A percentile compares a stretch with the other conserved stretches of the same genome.
phyloP scores from a whole-genome alignment of 805 yeast genomes.

The Saturnispora silvae region DNA sequence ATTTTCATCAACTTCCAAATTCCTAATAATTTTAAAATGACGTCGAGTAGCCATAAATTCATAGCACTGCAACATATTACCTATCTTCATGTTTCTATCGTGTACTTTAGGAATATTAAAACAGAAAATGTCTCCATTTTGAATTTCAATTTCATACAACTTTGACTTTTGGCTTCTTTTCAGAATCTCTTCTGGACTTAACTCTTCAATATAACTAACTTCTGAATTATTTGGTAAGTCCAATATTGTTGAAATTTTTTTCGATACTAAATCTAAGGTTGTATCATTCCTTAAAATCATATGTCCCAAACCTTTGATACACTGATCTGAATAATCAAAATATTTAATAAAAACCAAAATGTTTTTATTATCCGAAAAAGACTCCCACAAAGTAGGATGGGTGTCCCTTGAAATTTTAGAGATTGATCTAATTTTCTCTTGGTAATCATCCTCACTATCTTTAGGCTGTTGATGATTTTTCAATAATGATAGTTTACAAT shows the following conservation, averaged over 20 bases:
- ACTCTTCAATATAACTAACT: slow-evolving; percentile 46
- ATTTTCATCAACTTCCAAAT: slow-evolving; percentile 30
- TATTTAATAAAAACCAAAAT: slow-evolving; percentile 45
- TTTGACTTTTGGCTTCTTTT: slow-evolving; percentile 29
- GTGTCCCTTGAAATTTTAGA: slow-evolving; percentile 5
- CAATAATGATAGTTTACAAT: slow-evolving; percentile 13
- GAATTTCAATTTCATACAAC: slow-evolving; percentile 47
- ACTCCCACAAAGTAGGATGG: slow-evolving; percentile 15
- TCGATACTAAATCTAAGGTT: slow-evolving; percentile 30
- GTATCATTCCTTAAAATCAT: slow-evolving; percentile 40
- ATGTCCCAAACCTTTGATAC: slow-evolving; percentile 59
- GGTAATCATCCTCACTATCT: not conserved
- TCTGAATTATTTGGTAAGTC: slow-evolving; percentile 27
- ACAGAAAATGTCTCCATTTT: slow-evolving; percentile 58
- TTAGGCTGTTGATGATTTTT: slow-evolving; percentile 8
- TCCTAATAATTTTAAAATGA: slow-evolving; percentile 43
- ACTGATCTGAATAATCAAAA: slow-evolving; percentile 47
- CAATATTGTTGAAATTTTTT: slow-evolving; percentile 32
- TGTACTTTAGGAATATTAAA: slow-evolving; percentile 10
- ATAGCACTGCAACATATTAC: slow-evolving; percentile 38
- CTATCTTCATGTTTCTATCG: slow-evolving; percentile 14
- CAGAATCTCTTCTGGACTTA: slow-evolving; percentile 44
- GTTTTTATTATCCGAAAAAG: slow-evolving; percentile 19
- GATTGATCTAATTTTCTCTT: slow-evolving; percentile 13
- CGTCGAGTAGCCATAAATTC: slow-evolving; percentile 48